A percentile compares a stretch with the other conserved stretches of the same genome.
Conservation (phyloP, 106 monocot species). For the Platanthera zijinensis region DNA sequence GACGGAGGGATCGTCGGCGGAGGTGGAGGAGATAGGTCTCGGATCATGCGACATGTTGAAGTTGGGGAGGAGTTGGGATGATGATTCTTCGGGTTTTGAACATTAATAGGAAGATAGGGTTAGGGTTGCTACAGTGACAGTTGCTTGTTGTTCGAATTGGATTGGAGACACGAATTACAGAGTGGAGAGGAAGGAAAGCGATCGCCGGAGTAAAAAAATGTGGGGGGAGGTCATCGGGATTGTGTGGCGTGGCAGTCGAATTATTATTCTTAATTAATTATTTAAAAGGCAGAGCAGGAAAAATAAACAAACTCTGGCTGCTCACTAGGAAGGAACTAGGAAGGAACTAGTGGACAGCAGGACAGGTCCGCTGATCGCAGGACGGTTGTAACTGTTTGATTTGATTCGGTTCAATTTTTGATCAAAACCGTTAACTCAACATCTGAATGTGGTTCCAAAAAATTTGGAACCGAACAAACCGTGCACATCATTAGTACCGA, state of each 20-base stretch:
- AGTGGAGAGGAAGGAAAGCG: neutral
- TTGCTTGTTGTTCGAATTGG: neutral
- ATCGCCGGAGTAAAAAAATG: neutral
- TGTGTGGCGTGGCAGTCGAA: neutral
- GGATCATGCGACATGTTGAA: neutral
- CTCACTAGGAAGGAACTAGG: too few species aligned
- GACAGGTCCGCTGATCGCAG: too few species aligned
- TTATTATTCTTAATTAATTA: neutral
- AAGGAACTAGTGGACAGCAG: too few species aligned
- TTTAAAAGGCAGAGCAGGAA: neutral
- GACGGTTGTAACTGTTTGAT: too few species aligned
- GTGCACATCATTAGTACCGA: too few species aligned
- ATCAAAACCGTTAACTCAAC: too few species aligned
- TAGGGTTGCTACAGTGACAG: neutral
- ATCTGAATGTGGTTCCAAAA: too few species aligned
- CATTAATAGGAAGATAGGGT: neutral
- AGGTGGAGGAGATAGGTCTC: neutral
- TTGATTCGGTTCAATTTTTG: too few species aligned
- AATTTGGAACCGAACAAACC: too few species aligned
- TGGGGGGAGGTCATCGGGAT: neutral
- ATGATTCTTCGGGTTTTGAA: neutral
- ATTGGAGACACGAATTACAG: constrained; percentile 1
- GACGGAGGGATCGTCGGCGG: neutral
- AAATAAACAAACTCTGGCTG: too few species aligned
- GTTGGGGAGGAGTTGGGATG: neutral